Conservation (phyloP, 2,329 filamentous ascomycete genomes). For the Westerdykella sp. region DNA sequence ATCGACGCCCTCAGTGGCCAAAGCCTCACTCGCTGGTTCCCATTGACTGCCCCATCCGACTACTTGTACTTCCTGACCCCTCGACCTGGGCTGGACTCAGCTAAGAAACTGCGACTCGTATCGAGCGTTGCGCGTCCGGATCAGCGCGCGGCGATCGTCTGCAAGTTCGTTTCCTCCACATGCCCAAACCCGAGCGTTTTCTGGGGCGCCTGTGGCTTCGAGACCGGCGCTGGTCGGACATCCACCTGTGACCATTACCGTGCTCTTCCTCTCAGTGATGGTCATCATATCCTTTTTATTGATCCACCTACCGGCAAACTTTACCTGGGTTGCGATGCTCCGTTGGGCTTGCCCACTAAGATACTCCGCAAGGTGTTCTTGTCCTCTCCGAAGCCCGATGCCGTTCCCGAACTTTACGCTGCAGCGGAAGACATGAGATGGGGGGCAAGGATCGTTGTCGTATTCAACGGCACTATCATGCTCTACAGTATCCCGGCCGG, state of each 20-base stretch:
- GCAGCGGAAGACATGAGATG: constrained; percentile 51
- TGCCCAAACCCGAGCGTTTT: constrained; percentile 10
- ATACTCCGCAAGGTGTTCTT: constrained; percentile 56
- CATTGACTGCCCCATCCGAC: constrained; percentile 49
- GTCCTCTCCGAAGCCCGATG: constrained; percentile 29
- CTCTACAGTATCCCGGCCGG: constrained; percentile 58
- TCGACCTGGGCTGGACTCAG: constrained; percentile 46
- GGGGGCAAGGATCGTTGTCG: constrained; percentile 55
- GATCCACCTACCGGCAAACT: constrained; percentile 53
- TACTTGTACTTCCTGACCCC: constrained; percentile 56
- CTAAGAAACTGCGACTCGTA: constrained; percentile 55
- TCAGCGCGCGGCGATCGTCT: constrained; percentile 21
- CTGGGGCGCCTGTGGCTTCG: too few species aligned
- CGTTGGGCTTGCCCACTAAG: constrained; percentile 51
- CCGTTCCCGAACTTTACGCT: constrained; percentile 50
- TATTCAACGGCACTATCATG: constrained; percentile 49
- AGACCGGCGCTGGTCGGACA: constrained; percentile 1
- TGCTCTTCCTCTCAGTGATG: constrained; percentile 60
- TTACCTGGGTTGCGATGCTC: constrained; percentile 57
- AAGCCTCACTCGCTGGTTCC: constrained; percentile 51
- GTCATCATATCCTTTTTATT: constrained; percentile 58
- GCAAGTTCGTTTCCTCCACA: constrained; percentile 15
- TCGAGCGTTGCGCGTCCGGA: constrained; percentile 51
- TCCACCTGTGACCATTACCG: constrained; percentile 53
- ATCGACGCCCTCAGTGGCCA: constrained; percentile 45